Base-by-base conservation (phyloP, 805 yeast species). In the Metschnikowia lunata region DNA sequence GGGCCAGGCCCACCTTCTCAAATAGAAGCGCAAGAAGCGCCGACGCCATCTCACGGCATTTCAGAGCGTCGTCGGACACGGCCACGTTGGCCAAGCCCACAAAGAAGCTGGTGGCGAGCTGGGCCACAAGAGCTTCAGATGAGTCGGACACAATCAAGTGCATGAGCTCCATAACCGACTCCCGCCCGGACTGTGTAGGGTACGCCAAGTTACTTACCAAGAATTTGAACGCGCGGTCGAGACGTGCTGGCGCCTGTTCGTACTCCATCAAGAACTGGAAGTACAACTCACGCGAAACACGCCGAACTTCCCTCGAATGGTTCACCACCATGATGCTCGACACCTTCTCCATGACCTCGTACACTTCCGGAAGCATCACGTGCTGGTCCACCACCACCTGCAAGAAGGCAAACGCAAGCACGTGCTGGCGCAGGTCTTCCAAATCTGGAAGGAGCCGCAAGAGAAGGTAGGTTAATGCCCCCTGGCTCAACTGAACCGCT, bases 261-360 rank as follows among this genome's bases (percentile, higher is more conserved):
- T 87, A 93, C 55, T 89, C 96, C 85, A 88, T 85, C 58, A 93
- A 66, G 55, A 93, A 93, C 55, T 83, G 89, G 61, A 80, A 85
- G 60, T 81, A 93, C 1, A 85, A 80, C 51, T 87, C 78, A 63
- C 98, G 77, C 8, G 97, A 80, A 63, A 85, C 82, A 55, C 85
- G 90, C 46, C 98, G 75, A 42, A 88, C 86, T 57, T 83, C 88
- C 40, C 78, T 78, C 3, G 91, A 74, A 46, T 88, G 96, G 63
- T 86, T 88, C 1, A 96, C 90, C 26, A 93, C 83, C 96, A 93
- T 85, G 26, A 88, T 84, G 46, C 81, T 78, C 8, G 93, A 76
- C 4, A 91, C 83, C 39, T 74, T 75, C 46, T 87, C 95, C 83
- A 91, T 82, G 1, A 85, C 77, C 54, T 90, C 97, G 59, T 93